phyloP scores from a whole-genome alignment of 495 filamentous ascomycete species.

The Lophiostoma macrostomum region DNA sequence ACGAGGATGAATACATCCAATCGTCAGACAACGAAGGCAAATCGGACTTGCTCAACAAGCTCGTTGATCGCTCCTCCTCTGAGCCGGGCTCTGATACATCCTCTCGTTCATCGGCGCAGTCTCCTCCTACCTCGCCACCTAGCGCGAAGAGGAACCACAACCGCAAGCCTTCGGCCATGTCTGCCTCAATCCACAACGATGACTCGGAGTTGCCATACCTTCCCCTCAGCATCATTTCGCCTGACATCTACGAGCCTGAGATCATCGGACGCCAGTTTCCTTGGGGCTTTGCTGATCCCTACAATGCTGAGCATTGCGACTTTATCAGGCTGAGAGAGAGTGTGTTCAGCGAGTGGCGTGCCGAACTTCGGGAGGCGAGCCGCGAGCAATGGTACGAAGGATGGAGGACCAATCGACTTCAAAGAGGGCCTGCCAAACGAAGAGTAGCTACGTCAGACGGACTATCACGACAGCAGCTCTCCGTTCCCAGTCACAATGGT shows the following conservation, averaged over 20 bases:
- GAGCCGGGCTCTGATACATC: constrained; percentile 29
- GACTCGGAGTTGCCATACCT: constrained; percentile 49
- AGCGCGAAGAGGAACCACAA: constrained; percentile 22
- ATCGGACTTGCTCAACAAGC: constrained; percentile 31
- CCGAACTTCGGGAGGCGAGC: constrained; percentile 86
- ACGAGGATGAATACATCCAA: constrained; percentile 41
- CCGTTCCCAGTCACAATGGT: constrained; percentile 15
- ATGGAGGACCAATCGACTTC: constrained; percentile 77
- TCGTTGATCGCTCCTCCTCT: constrained; percentile 32
- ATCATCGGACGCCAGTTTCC: constrained; percentile 80
- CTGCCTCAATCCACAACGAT: constrained; percentile 24
- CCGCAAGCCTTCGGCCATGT: constrained; percentile 33
- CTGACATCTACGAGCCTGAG: constrained; percentile 74
- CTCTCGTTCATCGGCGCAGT: constrained; percentile 12
- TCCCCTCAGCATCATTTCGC: constrained; percentile 90
- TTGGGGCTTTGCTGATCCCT: constrained; percentile 95
- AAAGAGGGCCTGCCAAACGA: constrained; percentile 22
- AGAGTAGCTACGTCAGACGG: constrained; percentile 21
- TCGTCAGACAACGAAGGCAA: constrained; percentile 30
- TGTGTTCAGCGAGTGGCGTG: constrained; percentile 90
- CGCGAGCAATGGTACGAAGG: constrained; percentile 93
- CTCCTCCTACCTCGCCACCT: constrained; percentile 30
- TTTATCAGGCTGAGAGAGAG: constrained; percentile 86
- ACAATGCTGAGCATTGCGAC: constrained; percentile 88
- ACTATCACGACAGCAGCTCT: constrained; percentile 12